Percentiles rank a stretch among this genome's conserved stretches.
Conservation (phyloP, 768 basidiomycete genomes). For the Plicaturopsis crispa region DNA sequence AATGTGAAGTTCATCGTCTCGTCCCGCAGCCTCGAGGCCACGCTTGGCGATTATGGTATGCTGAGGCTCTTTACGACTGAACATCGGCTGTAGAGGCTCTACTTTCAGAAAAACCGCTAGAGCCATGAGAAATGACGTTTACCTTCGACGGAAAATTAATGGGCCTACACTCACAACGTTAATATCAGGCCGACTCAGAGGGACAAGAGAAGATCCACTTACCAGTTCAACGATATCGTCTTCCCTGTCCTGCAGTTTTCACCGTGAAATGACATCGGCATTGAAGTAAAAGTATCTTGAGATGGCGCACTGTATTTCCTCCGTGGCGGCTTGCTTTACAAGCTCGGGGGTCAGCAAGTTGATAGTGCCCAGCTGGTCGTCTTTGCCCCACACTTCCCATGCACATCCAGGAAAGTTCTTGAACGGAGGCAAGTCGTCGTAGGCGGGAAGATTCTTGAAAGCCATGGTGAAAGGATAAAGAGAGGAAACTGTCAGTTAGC, state of each 20-base stretch:
- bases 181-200: slow-evolving; percentile 1
- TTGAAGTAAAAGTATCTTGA: background rate
- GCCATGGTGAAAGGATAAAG: too few relatives aligned
- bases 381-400: slow-evolving; percentile 60
- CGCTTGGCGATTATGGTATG: slow-evolving; percentile 30
- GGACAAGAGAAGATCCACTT: slow-evolving; percentile 12
- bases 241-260: slow-evolving; percentile 35
- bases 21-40: slow-evolving; percentile 11
- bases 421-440: slow-evolving; percentile 41
- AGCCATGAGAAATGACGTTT: background rate
- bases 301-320: slow-evolving; percentile 47
- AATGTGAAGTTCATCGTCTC: slow-evolving; percentile 49
- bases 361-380: slow-evolving; percentile 61
- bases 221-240: slow-evolving; percentile 59
- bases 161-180: slow-evolving; percentile 34
- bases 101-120: background rate
- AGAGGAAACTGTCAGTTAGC: too few relatives aligned
- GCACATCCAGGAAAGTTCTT: slow-evolving; percentile 48
- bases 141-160: slow-evolving; percentile 63
- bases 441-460: slow-evolving; percentile 20
- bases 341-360: slow-evolving; percentile 57
- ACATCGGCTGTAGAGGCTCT: slow-evolving; percentile 40
- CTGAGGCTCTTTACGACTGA: slow-evolving; percentile 45
- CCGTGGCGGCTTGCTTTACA: slow-evolving; percentile 47
- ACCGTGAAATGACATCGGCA: background rate